Conservation (phyloP, 2,329 filamentous ascomycete genomes). For the Ophiostoma novo-ulmi region DNA sequence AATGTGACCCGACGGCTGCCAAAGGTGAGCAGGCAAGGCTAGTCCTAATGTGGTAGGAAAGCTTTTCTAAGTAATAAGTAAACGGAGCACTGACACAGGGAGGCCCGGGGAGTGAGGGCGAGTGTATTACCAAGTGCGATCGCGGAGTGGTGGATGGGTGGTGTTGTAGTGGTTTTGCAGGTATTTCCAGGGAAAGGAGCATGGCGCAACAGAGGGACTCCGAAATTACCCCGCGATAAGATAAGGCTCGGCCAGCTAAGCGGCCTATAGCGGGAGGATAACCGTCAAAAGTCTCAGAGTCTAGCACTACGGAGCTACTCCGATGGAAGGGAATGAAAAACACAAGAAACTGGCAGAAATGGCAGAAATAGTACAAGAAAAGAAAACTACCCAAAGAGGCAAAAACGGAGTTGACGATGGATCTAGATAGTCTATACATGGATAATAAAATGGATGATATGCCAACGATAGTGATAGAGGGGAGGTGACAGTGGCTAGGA, state of each 20-base stretch:
- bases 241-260: background rate
- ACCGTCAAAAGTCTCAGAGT: background rate
- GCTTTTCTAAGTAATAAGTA: background rate
- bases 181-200: background rate
- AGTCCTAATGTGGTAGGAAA: conserved; percentile 13
- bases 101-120: background rate
- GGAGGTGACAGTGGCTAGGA: background rate
- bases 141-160: background rate
- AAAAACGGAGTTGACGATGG: conserved; percentile 1
- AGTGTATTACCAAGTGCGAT: conserved; percentile 2
- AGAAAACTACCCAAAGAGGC: conserved; percentile 16
- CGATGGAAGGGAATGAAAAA: background rate
- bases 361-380: background rate
- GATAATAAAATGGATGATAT: background rate
- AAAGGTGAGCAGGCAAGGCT: background rate
- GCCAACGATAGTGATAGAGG: background rate
- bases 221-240: conserved; percentile 18
- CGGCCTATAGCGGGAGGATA: background rate
- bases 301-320: background rate
- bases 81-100: background rate
- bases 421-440: background rate
- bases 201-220: conserved; percentile 5
- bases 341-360: background rate
- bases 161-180: background rate
- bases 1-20: conserved; percentile 4